A percentile compares a stretch with the other conserved stretches of the same genome.
Evolutionary conservation across 495 filamentous ascomycete genomes (phyloP).

Genomic region (Beverwykella pulmonaria): DNA sequence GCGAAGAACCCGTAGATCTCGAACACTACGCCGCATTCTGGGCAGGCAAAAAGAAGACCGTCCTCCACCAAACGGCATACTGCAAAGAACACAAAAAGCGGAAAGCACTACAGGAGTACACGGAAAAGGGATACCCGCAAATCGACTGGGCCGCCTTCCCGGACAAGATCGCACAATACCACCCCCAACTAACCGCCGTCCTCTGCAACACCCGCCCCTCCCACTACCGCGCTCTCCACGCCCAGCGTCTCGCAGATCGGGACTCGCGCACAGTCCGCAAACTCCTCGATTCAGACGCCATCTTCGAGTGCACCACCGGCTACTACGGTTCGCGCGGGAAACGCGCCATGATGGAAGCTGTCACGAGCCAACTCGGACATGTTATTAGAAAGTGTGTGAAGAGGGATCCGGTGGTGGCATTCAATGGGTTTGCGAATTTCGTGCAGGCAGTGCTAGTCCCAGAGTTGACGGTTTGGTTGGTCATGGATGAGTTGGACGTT

Average conservation of each 20-base stretch:
- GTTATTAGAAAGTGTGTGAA: constrained; percentile 65
- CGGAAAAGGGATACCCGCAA: constrained; percentile 66
- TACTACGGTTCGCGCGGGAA: constrained; percentile 88
- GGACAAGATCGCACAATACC: constrained; percentile 62
- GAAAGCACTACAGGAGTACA: constrained; percentile 64
- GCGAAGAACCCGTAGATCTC: constrained; percentile 1
- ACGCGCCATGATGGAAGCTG: constrained; percentile 64
- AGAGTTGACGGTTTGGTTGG: constrained; percentile 73
- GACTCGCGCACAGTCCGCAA: constrained; percentile 1
- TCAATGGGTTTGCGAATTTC: constrained; percentile 70
- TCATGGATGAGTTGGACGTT: constrained; percentile 84
- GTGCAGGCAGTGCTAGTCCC: constrained; percentile 86
- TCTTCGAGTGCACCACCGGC: constrained; percentile 58
- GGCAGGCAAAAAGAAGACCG: constrained; percentile 6
- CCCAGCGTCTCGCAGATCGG: neutral
- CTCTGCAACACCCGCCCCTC: constrained; percentile 48
- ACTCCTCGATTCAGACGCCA: neutral
- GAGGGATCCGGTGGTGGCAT: constrained; percentile 69
- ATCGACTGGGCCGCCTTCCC: constrained; percentile 76
- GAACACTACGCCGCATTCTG: neutral
- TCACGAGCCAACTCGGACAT: constrained; percentile 64
- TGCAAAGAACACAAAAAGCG: constrained; percentile 69
- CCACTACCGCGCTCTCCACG: neutral
- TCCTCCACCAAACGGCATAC: constrained; percentile 55
- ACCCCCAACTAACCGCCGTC: constrained; percentile 58